Percentiles rank a stretch among this genome's conserved stretches.
phyloP scores from a whole-genome alignment of 1,284 basidiomycete genomes.

The Takashimella koratensis region DNA sequence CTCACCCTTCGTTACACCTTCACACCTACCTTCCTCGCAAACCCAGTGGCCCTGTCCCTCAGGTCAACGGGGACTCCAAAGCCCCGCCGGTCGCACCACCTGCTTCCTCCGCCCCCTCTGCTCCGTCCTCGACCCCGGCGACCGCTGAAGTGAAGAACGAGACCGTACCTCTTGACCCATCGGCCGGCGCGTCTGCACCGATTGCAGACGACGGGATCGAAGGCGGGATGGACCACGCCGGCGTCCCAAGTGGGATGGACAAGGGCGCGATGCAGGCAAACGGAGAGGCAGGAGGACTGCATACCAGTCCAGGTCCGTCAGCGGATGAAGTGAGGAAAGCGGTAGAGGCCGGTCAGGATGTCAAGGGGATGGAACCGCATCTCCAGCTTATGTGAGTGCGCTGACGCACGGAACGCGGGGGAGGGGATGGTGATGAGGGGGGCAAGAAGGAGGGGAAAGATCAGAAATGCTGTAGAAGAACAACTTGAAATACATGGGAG shows the following conservation, averaged over 20 bases:
- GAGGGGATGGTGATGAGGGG: too few species aligned
- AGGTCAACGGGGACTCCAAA: neutral
- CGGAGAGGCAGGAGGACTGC: constrained; percentile 37
- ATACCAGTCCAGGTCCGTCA: constrained; percentile 29
- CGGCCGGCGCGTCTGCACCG: constrained; percentile 1
- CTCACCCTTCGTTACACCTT: constrained; percentile 37
- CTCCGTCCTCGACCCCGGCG: neutral
- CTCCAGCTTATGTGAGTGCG: constrained; percentile 49
- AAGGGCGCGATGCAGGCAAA: constrained; percentile 30
- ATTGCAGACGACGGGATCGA: constrained; percentile 17
- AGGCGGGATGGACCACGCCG: constrained; percentile 34
- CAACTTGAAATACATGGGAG: too few species aligned
- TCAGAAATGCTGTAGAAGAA: too few species aligned
- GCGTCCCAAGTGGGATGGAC: constrained; percentile 29
- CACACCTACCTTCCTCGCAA: constrained; percentile 25
- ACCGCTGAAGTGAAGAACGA: neutral
- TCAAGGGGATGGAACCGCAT: constrained; percentile 47
- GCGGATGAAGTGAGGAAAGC: constrained; percentile 19
- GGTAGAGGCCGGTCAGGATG: neutral
- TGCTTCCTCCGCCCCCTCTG: neutral
- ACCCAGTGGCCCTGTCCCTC: neutral
- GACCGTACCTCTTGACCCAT: neutral
- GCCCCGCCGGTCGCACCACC: too few species aligned
- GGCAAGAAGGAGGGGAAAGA: too few species aligned
- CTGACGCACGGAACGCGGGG: too few species aligned